A percentile compares a stretch with the other conserved stretches of the same genome.
These are phyloP conservation scores for Jamesozyma lodderae DNA, from an alignment of 805 yeast species.

Conservation along the genomic window DNA sequence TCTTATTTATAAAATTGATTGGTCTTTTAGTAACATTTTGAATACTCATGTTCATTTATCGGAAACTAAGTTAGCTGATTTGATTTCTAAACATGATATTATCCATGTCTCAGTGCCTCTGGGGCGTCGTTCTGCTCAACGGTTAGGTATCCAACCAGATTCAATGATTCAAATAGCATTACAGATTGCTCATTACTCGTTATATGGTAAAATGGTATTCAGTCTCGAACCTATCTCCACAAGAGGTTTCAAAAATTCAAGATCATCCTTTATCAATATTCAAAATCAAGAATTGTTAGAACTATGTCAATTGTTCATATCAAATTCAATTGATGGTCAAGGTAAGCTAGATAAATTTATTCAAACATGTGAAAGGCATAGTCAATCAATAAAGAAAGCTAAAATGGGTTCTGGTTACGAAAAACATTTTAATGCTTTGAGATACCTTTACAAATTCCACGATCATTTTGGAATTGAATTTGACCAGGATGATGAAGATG, in stretches of 20 bases:
- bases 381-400: constrained; percentile 40
- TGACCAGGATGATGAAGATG: constrained; percentile 13
- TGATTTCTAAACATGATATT: constrained; percentile 70
- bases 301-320: constrained; percentile 55
- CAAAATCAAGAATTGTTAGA: constrained; percentile 46
- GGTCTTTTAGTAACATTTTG: constrained; percentile 32
- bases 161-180: constrained; percentile 85
- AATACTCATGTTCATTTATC: constrained; percentile 58
- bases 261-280: constrained; percentile 61
- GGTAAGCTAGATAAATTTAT: constrained; percentile 33
- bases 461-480: constrained; percentile 30
- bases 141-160: constrained; percentile 78
- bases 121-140: constrained; percentile 69
- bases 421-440: constrained; percentile 58
- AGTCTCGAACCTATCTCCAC: constrained; percentile 87
- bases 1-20: constrained; percentile 25
- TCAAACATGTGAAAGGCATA: constrained; percentile 45
- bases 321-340: constrained; percentile 47
- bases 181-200: constrained; percentile 83
- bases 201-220: constrained; percentile 82
- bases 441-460: constrained; percentile 41
- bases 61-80: constrained; percentile 79
- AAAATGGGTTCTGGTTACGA: constrained; percentile 62
- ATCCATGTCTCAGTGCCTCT: constrained; percentile 66
- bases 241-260: constrained; percentile 53